Evolutionary conservation across 345 rosid species (phyloP), one percentile per base, ranked within the genome.

Genomic region (Corymbia maculata): DNA sequence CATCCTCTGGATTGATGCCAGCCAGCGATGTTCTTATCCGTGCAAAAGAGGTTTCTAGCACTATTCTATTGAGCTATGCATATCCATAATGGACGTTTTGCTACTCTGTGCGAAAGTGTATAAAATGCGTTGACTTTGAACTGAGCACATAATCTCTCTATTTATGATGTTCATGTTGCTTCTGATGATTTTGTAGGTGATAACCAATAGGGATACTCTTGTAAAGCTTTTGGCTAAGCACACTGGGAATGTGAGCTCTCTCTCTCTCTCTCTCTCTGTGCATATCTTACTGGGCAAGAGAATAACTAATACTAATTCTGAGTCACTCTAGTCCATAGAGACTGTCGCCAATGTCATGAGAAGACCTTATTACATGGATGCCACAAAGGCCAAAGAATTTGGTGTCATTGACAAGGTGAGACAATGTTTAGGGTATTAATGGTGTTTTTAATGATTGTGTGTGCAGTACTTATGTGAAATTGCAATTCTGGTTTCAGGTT

Each of bases 351-450:
- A 93, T 52, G 94, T 61, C 88, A 96, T 96, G 96, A 94, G 88
- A 91, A 90, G 95, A 85, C 97, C 96, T 24, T 94, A 85, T 92
- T 93, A 93, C 88, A 95, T 97, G 99, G 96, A 96, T 90, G 89
- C 97, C 24, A 90, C 68, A 47, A 93, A 87, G 93, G 99, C 99
- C 85, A 92, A 91, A 91, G 98, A 96, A 88, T 97, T 95, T 90
- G 99, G 99, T 51, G 98, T 96, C 90, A 91, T 96, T 89, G 99
- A 96, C 92, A 94, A 90, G 93, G 99, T 97, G 88, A 89, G 92
- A 87, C 44, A 13, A 16, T 30, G 19, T 36, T 55, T n/a, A 24
- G 17, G 9, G 55, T 87, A 57, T 51, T 51, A 55, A 13, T 57
- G 47, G 45, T 51, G 36, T 8, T 87, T 50, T 7, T 80, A 59